Base-by-base conservation (phyloP, 768 basidiomycete genomes). In the Russula lepida region DNA sequence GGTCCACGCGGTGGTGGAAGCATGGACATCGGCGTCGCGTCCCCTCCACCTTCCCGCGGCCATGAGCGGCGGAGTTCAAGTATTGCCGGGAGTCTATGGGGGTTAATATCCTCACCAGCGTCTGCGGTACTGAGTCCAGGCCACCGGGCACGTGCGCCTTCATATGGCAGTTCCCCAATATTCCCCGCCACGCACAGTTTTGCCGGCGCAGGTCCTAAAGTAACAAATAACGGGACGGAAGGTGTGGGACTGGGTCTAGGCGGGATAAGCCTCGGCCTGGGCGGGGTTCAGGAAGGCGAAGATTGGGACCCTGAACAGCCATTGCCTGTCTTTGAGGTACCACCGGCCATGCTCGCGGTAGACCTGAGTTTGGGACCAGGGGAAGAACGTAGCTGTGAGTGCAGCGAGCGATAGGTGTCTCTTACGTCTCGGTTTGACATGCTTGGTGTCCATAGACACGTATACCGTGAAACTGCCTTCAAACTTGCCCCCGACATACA, bases 401-500 rank as follows among this genome's bases (percentile, higher is more conserved):
- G 8, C 47, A 44, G 44, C 35, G 65, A 44, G 39, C 28, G 33
- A 28, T 12, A 28, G 23, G 28, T 9, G 28, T 21, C 25, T 44
- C 50, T 39, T 54, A 17, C 51, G 5, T 28, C 30, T 37, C 33
- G 59, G 41, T 62, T 55, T 61, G 13, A 15, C 28, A 64, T 17
- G 50, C 51, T 28, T 62, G 39, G 21, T 15, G 17, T 47, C 33
- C 12, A 13, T 69, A 98, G 95, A 89, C 71, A 85, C 85, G 1
- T 98, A 97, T 71, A 81, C 81, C 1, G 74, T 95, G 13, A 73
- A 75, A 0, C 75, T 99, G 1, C 95, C 97, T 0, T 77, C 82
- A 12, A 82, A 83, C 58, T 76, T 98, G 0, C 97, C 97, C 2
- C 97, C 97, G 0, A 92, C 94, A 0, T 97, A 90, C 74, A 81